Conservation (phyloP, 345 rosid genomes). For the Raphanus raphanistrum region DNA sequence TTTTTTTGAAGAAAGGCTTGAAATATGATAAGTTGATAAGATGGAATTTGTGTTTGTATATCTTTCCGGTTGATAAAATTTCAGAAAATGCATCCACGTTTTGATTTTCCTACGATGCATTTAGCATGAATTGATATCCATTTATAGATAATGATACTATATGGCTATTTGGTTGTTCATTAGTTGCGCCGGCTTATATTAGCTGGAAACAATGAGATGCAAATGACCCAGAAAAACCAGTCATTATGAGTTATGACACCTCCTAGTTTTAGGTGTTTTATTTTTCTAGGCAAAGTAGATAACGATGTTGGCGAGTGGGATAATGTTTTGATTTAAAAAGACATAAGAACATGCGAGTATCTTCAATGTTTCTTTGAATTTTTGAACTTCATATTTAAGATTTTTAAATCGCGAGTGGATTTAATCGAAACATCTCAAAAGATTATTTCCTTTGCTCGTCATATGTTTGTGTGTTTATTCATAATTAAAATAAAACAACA, state of each 20-base stretch:
- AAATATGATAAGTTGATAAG: not conserved
- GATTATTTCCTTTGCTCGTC: conserved; percentile 26
- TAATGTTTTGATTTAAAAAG: conserved; percentile 19
- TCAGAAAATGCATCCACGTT: not conserved
- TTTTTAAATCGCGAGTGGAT: conserved; percentile 19
- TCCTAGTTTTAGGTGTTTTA: conserved; percentile 14
- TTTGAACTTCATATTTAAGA: conserved; percentile 23
- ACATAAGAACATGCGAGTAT: conserved; percentile 36
- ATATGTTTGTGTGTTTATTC: conserved; percentile 6
- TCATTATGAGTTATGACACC: not conserved
- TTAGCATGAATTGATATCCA: not conserved
- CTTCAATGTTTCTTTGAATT: conserved; percentile 32
- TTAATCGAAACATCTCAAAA: conserved; percentile 29
- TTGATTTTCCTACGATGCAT: not conserved
- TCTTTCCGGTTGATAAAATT: not conserved
- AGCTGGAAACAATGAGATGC: conserved; percentile 27
- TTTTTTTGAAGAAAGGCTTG: no score
- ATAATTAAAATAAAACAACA: not conserved
- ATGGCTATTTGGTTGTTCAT: conserved; percentile 19
- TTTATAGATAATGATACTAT: conserved; percentile 10
- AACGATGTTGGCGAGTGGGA: conserved; percentile 37
- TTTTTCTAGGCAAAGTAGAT: conserved; percentile 31
- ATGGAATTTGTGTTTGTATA: not conserved
- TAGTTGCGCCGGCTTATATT: conserved; percentile 25
- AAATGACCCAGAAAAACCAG: conserved; percentile 8